phyloP scores from a whole-genome alignment of 257 asterid genomes.

The Cinchona pubescens region DNA sequence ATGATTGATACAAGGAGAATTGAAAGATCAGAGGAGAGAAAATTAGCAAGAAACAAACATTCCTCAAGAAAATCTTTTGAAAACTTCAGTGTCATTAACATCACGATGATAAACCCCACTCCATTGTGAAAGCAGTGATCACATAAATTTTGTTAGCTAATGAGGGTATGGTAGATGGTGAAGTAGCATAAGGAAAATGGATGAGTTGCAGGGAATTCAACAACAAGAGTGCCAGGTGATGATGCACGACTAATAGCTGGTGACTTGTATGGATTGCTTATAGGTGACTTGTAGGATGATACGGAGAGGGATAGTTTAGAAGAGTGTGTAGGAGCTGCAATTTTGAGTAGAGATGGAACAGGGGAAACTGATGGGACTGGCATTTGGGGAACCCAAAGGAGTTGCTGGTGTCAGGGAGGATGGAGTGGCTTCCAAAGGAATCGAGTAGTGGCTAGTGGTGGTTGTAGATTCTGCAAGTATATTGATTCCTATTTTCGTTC shows the following conservation, averaged over 20 bases:
- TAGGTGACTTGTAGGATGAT: conserved; percentile 26
- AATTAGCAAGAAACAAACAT: neutral
- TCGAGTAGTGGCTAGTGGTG: conserved; percentile 36
- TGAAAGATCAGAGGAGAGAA: neutral
- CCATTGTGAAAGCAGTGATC: conserved; percentile 19
- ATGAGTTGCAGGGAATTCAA: conserved; percentile 27
- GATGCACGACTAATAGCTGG: conserved; percentile 19
- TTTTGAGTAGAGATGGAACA: conserved; percentile 29
- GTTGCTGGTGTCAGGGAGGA: conserved; percentile 16
- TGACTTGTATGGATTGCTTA: conserved; percentile 22
- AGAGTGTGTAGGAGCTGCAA: conserved; percentile 20
- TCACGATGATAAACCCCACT: conserved; percentile 25
- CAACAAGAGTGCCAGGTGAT: conserved; percentile 22
- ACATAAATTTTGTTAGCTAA: conserved; percentile 38
- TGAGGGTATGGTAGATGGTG: conserved; percentile 34
- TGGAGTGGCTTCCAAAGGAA: conserved; percentile 22
- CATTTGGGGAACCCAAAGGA: conserved; percentile 11
- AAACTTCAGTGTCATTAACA: conserved; percentile 29
- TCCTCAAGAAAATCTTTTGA: neutral
- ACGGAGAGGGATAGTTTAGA: conserved; percentile 27
- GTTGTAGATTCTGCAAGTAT: conserved; percentile 38
- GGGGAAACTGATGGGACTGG: conserved; percentile 26
- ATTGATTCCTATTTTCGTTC: conserved; percentile 65
- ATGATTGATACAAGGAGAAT: conserved; percentile 1
- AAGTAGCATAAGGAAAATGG: conserved; percentile 21